These are phyloP conservation scores for Ceratobasidium theobromae DNA, from an alignment of 1,284 basidiomycete genomes.

Conservation along the genomic window DNA sequence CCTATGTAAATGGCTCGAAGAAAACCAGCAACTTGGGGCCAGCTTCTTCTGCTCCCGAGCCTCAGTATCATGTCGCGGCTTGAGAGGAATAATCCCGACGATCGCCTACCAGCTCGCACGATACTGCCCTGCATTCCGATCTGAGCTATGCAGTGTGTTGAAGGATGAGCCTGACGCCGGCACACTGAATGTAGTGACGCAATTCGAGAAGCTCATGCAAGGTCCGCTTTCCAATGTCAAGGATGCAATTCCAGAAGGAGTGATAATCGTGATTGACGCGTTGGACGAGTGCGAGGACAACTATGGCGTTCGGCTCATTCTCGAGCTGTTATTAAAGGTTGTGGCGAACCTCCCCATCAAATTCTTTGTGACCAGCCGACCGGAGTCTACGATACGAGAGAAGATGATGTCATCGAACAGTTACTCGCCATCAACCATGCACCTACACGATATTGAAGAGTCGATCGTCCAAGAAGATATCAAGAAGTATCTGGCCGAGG, in stretches of 20 bases:
- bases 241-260: not conserved
- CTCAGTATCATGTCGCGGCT: not conserved
- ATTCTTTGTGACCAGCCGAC: constrained; percentile 5
- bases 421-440: not conserved
- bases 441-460: not conserved
- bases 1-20: not conserved
- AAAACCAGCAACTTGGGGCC: not conserved
- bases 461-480: not conserved
- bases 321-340: not conserved
- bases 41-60: constrained; percentile 14
- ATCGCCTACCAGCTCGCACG: constrained; percentile 8
- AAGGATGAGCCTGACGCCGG: not conserved
- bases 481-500: not conserved
- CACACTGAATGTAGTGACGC: not conserved
- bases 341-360: not conserved
- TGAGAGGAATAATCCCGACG: not conserved
- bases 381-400: not conserved
- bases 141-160: not conserved
- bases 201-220: constrained; percentile 4
- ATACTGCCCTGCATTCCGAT: not conserved
- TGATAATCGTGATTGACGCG: constrained; percentile 1
- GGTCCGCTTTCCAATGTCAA: not conserved
- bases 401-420: not conserved
- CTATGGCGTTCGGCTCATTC: not conserved
- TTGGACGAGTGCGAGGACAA: not conserved